Evolutionary conservation across 2,329 filamentous ascomycete genomes (phyloP).

Genomic region (Apiospora pterosperma): DNA sequence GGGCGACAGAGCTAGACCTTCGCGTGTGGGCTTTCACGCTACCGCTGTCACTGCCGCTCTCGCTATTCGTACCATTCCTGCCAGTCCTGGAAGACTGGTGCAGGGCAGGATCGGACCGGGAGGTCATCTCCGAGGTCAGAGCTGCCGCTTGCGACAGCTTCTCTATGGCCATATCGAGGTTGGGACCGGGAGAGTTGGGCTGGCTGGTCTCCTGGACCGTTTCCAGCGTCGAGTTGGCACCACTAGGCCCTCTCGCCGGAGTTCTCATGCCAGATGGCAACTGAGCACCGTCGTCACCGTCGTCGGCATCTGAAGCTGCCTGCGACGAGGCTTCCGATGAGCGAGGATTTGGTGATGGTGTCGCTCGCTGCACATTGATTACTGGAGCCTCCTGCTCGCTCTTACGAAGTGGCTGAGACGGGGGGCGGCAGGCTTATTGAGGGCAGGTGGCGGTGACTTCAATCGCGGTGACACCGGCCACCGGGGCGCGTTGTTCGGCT

Average conservation of each 20-base stretch:
- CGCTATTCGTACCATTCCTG: conserved; percentile 45
- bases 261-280: conserved; percentile 54
- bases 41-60: conserved; percentile 66
- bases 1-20: conserved; percentile 39
- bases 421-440: conserved; percentile 33
- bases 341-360: conserved; percentile 41
- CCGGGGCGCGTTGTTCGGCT: conserved; percentile 55
- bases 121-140: conserved; percentile 32
- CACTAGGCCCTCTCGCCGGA: conserved; percentile 57
- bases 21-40: conserved; percentile 42
- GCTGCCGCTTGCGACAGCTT: conserved; percentile 48
- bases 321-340: conserved; percentile 27
- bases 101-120: conserved; percentile 35
- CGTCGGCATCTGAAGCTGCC: conserved; percentile 47
- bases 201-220: conserved; percentile 90
- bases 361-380: conserved; percentile 51
- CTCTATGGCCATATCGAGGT: conserved; percentile 44
- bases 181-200: conserved; percentile 61
- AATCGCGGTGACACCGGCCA: conserved; percentile 78
- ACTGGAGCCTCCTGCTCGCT: conserved; percentile 47
- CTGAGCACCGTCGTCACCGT: conserved; percentile 42
- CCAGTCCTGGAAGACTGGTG: conserved; percentile 43
- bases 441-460: conserved; percentile 69
- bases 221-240: conserved; percentile 65
- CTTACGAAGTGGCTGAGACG: conserved; percentile 30